Evolutionary conservation across 2,329 filamentous ascomycete genomes (phyloP), one percentile per base, ranked within the genome.

Genomic region (Lecanosticta acicola): DNA sequence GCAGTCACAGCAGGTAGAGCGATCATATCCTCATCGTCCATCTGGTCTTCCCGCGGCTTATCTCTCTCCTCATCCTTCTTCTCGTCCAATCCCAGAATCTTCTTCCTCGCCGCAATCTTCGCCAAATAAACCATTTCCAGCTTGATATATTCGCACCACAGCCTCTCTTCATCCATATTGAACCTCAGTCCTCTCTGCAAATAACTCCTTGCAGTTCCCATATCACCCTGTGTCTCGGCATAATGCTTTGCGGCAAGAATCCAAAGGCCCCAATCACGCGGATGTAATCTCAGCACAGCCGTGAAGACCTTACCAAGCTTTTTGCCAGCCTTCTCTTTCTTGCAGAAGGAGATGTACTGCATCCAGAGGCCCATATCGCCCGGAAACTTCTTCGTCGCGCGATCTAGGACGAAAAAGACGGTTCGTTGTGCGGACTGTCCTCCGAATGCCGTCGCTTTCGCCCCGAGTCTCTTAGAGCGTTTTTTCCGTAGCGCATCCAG

Each of bases 81-180:
- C 55, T 64, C 67, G 53, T 83, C 80, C 46, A 86, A 65, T 3
- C 82, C 83, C 46, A 87, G 63, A 44, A 86, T 79, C 57, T 76
- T 76, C 66, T 83, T 81, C 64, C 88, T 80, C 50, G 80, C 80
- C 48, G 86, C 81, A 61, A 97, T 81, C 69, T 86, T 89, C 41
- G 79, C 81, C 45, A 97, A 75, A 74, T 94, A 97, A 52, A 93
- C 84, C 81, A 95, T 88, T 73, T 98, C 93, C 61, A 91, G 77
- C 62, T 86, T 84, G 7, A 86, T 85, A 64, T 96, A 97, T 68
- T 95, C 87, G 26, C 94, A 64, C 89, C 91, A 98, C 41, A 98
- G 67, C 14, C 74, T 73, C 53, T 75, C 80, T 38, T 85, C 83
- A 39, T 73, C 79, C 41, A 83, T 87, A 71, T 90, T 96, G 67